Evolutionary conservation across 768 basidiomycete genomes (phyloP).

Genomic region (Pulveroboletus frians): DNA sequence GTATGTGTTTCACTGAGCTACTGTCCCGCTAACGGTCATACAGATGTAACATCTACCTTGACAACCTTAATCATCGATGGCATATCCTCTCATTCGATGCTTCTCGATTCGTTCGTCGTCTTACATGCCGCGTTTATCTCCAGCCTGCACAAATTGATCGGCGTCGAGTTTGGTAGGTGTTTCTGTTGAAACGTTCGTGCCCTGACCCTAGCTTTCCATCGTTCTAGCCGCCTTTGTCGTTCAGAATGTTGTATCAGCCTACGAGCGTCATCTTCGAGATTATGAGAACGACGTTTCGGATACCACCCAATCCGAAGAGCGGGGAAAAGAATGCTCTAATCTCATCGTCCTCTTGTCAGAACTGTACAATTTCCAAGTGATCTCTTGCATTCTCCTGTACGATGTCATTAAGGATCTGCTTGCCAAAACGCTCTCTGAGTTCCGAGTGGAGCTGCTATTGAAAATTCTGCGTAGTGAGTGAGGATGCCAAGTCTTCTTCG

Average conservation of each 20-base stretch:
- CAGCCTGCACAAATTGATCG: conserved; percentile 72
- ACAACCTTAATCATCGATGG: conserved; percentile 73
- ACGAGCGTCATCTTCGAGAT: conserved; percentile 53
- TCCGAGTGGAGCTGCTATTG: conserved; percentile 80
- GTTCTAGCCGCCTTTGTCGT: conserved; percentile 73
- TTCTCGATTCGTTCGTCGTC: conserved; percentile 86
- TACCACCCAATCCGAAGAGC: conserved; percentile 30
- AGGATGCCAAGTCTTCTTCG: neutral
- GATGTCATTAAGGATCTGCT: conserved; percentile 81
- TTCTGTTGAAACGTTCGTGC: neutral
- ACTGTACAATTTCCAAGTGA: conserved; percentile 93
- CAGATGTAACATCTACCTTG: conserved; percentile 79
- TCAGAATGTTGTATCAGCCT: conserved; percentile 62
- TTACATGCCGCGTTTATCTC: conserved; percentile 84
- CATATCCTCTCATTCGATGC: conserved; percentile 72
- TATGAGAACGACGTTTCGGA: conserved; percentile 15
- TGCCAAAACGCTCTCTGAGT: conserved; percentile 59
- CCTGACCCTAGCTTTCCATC: neutral
- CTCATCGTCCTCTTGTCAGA: conserved; percentile 84
- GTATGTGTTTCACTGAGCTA: conserved; percentile 9
- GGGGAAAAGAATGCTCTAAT: conserved; percentile 87
- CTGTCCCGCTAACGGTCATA: conserved; percentile 4
- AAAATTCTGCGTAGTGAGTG: conserved; percentile 75
- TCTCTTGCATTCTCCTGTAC: conserved; percentile 84
- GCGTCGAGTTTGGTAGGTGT: conserved; percentile 79